Evolutionary conservation across 768 basidiomycete genomes (phyloP).

Genomic region (Calocybe cyanea): DNA sequence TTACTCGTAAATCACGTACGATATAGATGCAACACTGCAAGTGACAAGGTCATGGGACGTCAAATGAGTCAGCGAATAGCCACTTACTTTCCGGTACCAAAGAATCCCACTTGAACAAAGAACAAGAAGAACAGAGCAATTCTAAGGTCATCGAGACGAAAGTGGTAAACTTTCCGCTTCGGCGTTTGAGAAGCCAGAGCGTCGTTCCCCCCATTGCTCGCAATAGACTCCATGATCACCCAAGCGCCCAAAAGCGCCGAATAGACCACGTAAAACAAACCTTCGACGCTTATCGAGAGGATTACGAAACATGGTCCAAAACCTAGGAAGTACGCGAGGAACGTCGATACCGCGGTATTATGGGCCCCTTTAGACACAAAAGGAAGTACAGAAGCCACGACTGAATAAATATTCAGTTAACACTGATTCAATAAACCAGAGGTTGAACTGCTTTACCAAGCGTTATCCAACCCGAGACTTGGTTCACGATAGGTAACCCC

Average conservation of each 20-base stretch:
- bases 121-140: constrained; percentile 81
- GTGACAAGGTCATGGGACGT: constrained; percentile 2
- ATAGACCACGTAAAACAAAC: constrained; percentile 74
- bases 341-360: constrained; percentile 42
- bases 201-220: constrained; percentile 12
- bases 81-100: constrained; percentile 79
- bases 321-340: constrained; percentile 62
- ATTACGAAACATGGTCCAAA: constrained; percentile 76
- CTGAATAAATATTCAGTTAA: constrained; percentile 26
- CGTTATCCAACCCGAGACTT: constrained; percentile 59
- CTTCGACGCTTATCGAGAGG: constrained; percentile 79
- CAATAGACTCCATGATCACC: constrained; percentile 56
- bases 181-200: constrained; percentile 4
- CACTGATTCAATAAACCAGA: background rate
- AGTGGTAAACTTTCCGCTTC: constrained; percentile 31
- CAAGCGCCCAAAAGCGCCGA: constrained; percentile 59
- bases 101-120: constrained; percentile 85
- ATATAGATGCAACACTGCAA: constrained; percentile 74
- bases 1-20: constrained; percentile 39
- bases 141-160: constrained; percentile 60
- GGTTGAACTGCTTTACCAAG: constrained; percentile 39
- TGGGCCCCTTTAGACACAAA: constrained; percentile 35
- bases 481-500: constrained; percentile 61
- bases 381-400: constrained; percentile 46
- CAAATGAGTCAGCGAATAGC: constrained; percentile 3